phyloP scores from a whole-genome alignment of 1,284 basidiomycete species.

The Anthracocystis panici-leucophaei region DNA sequence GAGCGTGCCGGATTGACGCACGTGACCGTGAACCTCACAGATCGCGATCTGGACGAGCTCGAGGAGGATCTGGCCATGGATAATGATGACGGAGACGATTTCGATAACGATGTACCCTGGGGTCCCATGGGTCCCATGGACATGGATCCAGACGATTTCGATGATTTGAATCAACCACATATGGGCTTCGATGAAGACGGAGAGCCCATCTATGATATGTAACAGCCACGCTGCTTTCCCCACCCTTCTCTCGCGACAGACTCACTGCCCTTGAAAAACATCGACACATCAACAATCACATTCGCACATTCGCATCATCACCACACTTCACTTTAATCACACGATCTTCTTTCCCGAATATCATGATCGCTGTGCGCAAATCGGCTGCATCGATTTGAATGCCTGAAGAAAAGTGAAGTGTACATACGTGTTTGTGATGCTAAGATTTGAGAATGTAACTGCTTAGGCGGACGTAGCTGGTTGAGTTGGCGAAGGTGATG shows the following conservation, averaged over 20 bases:
- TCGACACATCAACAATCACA: neutral
- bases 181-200: neutral
- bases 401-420: neutral
- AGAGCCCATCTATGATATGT: too few species aligned
- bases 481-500: slow-evolving; percentile 5
- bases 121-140: too few species aligned
- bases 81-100: slow-evolving; percentile 9
- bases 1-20: slow-evolving; percentile 7
- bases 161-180: neutral
- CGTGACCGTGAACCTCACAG: slow-evolving; percentile 3
- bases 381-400: neutral
- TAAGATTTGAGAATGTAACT: too few species aligned
- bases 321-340: neutral
- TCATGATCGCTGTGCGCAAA: neutral
- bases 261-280: too few species aligned
- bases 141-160: neutral
- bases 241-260: too few species aligned
- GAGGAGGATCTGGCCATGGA: slow-evolving; percentile 20
- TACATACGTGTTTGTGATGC: slow-evolving; percentile 5
- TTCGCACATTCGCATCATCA: neutral
- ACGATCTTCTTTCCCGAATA: neutral
- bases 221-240: too few species aligned
- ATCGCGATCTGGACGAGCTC: slow-evolving; percentile 15
- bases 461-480: slow-evolving; percentile 17
- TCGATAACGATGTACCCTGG: too few species aligned